phyloP scores from a whole-genome alignment of 2,329 filamentous ascomycete species.

The Rhytidhysteron rufulum region DNA sequence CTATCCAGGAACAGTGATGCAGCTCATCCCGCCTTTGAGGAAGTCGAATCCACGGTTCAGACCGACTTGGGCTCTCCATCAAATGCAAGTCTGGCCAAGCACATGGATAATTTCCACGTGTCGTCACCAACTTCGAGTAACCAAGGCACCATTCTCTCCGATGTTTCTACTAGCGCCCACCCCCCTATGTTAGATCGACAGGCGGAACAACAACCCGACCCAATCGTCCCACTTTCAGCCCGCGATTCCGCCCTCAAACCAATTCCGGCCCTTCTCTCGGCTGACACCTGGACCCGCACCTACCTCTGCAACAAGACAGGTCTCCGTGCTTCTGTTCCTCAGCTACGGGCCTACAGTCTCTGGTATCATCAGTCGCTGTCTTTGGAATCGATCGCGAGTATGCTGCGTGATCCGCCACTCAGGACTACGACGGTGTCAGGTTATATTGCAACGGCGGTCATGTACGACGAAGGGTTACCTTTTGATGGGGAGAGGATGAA shows the following conservation, averaged over 20 bases:
- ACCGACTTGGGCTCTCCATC: background rate
- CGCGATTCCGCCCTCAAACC: slow-evolving; percentile 13
- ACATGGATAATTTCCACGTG: slow-evolving; percentile 19
- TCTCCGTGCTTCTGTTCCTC: slow-evolving; percentile 23
- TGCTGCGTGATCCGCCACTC: slow-evolving; percentile 28
- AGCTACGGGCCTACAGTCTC: slow-evolving; percentile 31
- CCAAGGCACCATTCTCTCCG: background rate
- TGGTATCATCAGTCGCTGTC: slow-evolving; percentile 27
- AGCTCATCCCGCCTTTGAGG: background rate
- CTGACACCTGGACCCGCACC: slow-evolving; percentile 24
- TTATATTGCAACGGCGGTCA: slow-evolving; percentile 29
- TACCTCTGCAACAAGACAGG: too few species aligned
- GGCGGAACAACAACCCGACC: background rate
- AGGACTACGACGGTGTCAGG: slow-evolving; percentile 21
- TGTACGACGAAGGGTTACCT: slow-evolving; percentile 20
- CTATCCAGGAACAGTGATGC: background rate
- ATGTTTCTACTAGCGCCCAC: background rate
- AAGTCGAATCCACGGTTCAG: background rate
- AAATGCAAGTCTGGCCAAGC: slow-evolving; percentile 6
- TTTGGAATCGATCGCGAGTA: slow-evolving; percentile 16
- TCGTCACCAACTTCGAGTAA: slow-evolving; percentile 1
- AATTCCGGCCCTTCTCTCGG: too few species aligned
- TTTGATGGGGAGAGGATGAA: slow-evolving; percentile 19
- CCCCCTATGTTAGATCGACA: background rate
- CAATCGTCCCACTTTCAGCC: slow-evolving; percentile 5